Evolutionary conservation across 1,284 basidiomycete genomes (phyloP), one percentile per base, ranked within the genome.

Genomic region (Pholiota adiposa): DNA sequence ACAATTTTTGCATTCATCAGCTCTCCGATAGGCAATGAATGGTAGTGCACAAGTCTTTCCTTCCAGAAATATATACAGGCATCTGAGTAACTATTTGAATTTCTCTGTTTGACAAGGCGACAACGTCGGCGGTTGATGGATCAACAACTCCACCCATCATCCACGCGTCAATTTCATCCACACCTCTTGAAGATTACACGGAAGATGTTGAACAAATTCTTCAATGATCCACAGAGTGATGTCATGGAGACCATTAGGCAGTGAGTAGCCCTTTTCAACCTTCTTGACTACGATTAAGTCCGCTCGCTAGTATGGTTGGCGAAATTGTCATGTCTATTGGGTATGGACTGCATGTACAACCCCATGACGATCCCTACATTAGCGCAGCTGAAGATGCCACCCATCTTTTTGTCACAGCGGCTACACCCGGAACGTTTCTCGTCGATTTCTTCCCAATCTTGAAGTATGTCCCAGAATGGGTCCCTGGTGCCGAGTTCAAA

Each of bases 391-490:
- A 73, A 61, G 65, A 68, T 27, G 71, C 68, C 4, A 62, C 69
- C 2, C 62, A 62, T 16, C 64, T 67, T 3, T 62, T 73, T 51
- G 61, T 68, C 18, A 63, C 63, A 49, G 73, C 72, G 1, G 71
- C 66, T 5, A 65, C 70, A 27, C 73, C 72, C 21, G 73, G 74
- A 25, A 63, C 66, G 1, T 74, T 74, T 57, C 58, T 73, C 7
- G 71, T 75, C 14, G 74, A 75, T 51, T 57, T 68, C 21, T 49
- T 74, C 18, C 74, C 74, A 8, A 51, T 69, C 16, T 51, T 74
- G 57, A 77, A 74, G 63, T 60, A 77, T 56, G 63, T 77, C 16
- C 75, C 75, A 2, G 66, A 67, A 33, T n/a, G n/a, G n/a, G n/a
- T n/a, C n/a, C n/a, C n/a, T n/a, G n/a, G n/a, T n/a, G n/a, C n/a